Evolutionary conservation across 352 stramenopile species (phyloP).

Genomic region (Globisporangium apiculatum): DNA sequence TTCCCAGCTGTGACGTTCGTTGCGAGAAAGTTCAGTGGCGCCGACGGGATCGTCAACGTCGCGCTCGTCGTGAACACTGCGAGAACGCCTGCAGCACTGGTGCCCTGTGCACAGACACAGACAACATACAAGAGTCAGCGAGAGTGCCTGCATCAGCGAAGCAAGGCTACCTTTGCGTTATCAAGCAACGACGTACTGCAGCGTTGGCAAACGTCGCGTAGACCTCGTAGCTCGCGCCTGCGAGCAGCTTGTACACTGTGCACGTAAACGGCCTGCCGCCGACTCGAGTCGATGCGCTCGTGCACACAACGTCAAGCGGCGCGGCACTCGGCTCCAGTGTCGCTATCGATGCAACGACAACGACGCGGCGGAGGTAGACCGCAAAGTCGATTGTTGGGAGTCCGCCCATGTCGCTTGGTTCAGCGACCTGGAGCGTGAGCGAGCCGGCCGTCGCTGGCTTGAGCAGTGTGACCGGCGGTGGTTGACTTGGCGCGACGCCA

Average conservation of each 20-base stretch:
- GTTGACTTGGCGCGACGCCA: conserved; percentile 13
- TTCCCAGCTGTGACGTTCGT: conserved; percentile 37
- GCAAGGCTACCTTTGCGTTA: too few species aligned
- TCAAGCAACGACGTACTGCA: conserved; percentile 16
- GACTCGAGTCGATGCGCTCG: not conserved
- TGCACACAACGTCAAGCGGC: conserved; percentile 9
- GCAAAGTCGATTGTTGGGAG: conserved; percentile 21
- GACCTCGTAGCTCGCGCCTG: conserved; percentile 33
- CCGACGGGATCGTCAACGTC: conserved; percentile 29
- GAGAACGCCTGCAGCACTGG: conserved; percentile 18
- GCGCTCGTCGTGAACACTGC: conserved; percentile 18
- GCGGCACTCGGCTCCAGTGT: not conserved
- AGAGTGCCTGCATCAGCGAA: too few species aligned
- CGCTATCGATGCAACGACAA: not conserved
- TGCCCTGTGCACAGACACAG: conserved; percentile 15
- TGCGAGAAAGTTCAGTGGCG: conserved; percentile 28
- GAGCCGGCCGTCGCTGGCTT: conserved; percentile 23
- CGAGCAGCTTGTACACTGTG: conserved; percentile 28
- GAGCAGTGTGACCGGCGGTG: conserved; percentile 14
- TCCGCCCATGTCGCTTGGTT: conserved; percentile 27
- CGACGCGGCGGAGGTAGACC: conserved; percentile 25
- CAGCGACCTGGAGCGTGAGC: conserved; percentile 25
- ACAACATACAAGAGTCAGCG: not conserved
- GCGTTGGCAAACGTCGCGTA: conserved; percentile 35
- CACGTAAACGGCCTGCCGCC: conserved; percentile 15